These are phyloP conservation scores for Chlamydomonas applanata DNA, from an alignment of 139 green algal species.

Conservation along the genomic window DNA sequence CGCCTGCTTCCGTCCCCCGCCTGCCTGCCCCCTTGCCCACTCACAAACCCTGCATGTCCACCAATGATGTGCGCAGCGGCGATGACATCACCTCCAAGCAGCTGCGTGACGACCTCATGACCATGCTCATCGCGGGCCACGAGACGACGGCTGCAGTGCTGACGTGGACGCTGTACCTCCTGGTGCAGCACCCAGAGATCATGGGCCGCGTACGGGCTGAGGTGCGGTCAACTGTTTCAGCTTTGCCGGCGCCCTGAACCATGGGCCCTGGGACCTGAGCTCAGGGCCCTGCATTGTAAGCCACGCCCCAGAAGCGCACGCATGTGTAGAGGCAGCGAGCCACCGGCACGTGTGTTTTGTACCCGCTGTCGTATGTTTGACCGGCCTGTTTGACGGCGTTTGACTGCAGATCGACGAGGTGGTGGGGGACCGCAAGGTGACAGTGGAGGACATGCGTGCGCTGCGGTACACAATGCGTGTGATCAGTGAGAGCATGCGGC, in stretches of 20 bases:
- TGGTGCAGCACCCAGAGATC: slow-evolving; percentile 70
- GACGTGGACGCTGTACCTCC: slow-evolving; percentile 89
- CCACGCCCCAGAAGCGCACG: too few species aligned
- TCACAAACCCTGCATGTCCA: too few species aligned
- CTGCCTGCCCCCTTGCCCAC: too few species aligned
- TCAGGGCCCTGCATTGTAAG: too few species aligned
- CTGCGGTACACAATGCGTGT: slow-evolving; percentile 75
- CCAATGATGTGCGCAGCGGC: slow-evolving; percentile 20
- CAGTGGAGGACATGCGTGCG: slow-evolving; percentile 62
- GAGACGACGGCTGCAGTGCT: slow-evolving; percentile 96
- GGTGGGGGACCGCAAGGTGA: slow-evolving; percentile 66
- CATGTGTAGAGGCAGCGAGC: too few species aligned
- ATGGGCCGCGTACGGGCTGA: slow-evolving; percentile 56
- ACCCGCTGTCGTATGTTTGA: slow-evolving; percentile 3
- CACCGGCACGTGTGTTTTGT: too few species aligned
- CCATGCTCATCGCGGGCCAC: slow-evolving; percentile 95
- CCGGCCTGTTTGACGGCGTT: background rate
- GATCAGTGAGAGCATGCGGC: slow-evolving; percentile 87
- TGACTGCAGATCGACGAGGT: slow-evolving; percentile 59
- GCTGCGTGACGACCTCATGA: slow-evolving; percentile 98
- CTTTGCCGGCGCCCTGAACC: too few species aligned
- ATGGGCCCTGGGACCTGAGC: too few species aligned
- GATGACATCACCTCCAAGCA: slow-evolving; percentile 93
- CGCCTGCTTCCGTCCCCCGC: too few species aligned
- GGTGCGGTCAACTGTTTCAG: slow-evolving; percentile 40